Evolutionary conservation across 179 eudicot genomes (phyloP).

Genomic region (Camellia oleifera): DNA sequence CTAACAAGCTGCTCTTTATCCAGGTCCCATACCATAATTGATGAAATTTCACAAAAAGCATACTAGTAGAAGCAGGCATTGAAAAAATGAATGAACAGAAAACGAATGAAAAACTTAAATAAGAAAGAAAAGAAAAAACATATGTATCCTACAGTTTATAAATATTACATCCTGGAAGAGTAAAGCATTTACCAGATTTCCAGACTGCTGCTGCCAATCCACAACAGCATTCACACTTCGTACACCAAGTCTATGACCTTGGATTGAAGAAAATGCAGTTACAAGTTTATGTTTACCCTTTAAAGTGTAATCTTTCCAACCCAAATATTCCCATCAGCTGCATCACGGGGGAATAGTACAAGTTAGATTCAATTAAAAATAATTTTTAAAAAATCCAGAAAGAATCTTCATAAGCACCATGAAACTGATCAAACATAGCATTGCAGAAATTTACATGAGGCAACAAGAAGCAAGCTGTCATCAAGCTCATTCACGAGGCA

Average conservation of each 20-base stretch:
- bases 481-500: slow-evolving; percentile 93
- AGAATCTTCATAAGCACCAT: not conserved
- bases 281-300: slow-evolving; percentile 79
- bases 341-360: slow-evolving; percentile 5
- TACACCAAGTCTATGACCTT: slow-evolving; percentile 60
- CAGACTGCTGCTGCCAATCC: slow-evolving; percentile 99
- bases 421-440: not conserved
- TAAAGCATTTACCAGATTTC: slow-evolving; percentile 60
- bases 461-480: slow-evolving; percentile 89
- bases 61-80: slow-evolving; percentile 41
- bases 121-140: not conserved
- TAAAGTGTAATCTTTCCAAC: slow-evolving; percentile 83
- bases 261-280: slow-evolving; percentile 85
- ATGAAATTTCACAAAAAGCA: slow-evolving; percentile 71
- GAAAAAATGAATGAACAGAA: slow-evolving; percentile 7
- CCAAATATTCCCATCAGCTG: slow-evolving; percentile 88
- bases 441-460: slow-evolving; percentile 57
- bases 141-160: not conserved
- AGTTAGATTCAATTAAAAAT: not conserved
- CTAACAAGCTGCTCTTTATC: slow-evolving; percentile 86
- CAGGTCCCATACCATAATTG: slow-evolving; percentile 88
- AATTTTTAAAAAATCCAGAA: not conserved
- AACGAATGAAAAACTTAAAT: not conserved
- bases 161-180: not conserved
- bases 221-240: slow-evolving; percentile 71